phyloP scores from a whole-genome alignment of 306 rosid species.

The Albizia julibrissin region DNA sequence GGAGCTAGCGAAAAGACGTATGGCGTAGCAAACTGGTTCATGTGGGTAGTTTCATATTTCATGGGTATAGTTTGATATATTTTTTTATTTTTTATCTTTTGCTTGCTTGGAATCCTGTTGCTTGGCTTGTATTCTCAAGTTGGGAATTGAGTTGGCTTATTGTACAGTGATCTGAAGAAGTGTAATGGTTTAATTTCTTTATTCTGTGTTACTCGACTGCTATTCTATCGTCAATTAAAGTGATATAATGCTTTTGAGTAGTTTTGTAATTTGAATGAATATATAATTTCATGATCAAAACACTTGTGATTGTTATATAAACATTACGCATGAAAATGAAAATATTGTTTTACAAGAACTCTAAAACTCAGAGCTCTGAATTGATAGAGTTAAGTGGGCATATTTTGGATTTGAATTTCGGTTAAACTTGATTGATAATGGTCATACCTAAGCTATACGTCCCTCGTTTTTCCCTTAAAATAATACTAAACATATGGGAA shows the following conservation, averaged over 20 bases:
- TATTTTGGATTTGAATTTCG: background rate
- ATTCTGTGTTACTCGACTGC: background rate
- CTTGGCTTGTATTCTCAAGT: background rate
- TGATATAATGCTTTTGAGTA: background rate
- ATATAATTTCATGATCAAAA: background rate
- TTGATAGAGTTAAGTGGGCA: background rate
- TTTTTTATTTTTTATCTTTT: too few relatives aligned
- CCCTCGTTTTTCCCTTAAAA: background rate
- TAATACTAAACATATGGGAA: background rate
- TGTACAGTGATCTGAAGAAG: background rate
- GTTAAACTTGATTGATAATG: background rate
- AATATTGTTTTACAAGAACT: too few relatives aligned
- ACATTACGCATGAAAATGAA: too few relatives aligned
- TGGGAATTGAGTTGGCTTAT: constrained; percentile 4
- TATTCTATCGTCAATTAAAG: background rate
- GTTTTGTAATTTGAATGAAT: background rate
- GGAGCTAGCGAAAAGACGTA: constrained; percentile 11
- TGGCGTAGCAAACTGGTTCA: constrained; percentile 23
- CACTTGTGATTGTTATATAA: background rate
- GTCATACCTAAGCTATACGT: background rate
- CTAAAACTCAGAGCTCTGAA: background rate
- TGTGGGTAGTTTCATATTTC: background rate
- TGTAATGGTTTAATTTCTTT: background rate
- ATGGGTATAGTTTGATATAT: background rate
- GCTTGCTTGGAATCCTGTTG: background rate